Base-by-base conservation (phyloP, 148 eudicot genomes). In the Talinum fruticosum region DNA sequence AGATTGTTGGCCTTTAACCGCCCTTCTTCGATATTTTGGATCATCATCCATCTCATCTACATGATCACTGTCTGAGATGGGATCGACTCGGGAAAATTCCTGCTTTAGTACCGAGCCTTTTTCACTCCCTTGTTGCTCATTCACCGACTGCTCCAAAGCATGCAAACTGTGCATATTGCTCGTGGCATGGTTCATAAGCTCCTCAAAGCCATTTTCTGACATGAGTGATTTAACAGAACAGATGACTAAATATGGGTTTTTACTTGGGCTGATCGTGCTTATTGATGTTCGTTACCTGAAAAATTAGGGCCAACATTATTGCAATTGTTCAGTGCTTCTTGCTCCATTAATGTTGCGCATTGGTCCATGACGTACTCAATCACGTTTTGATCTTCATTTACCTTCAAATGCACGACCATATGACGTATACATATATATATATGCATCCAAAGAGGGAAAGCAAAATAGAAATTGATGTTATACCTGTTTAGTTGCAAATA, bases 401-500 rank as follows among this genome's bases (percentile, higher is more conserved):
- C 87, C 97, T 96, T 79, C 62, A 74, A 72, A 54, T 6, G 49
- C 24, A 24, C 61, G 13, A 66, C n/a, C n/a, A n/a, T n/a, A n/a
- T n/a, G n/a, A n/a, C n/a, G n/a, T n/a, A n/a, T n/a, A n/a, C n/a
- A n/a, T n/a, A n/a, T n/a, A n/a, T n/a, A n/a, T n/a, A n/a, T n/a
- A n/a, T n/a, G n/a, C n/a, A n/a, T n/a, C n/a, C n/a, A 69, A 21
- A 13, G 15, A 14, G 8, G 23, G 6, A n/a, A 18, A 44, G 19
- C 3, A 71, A 1, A 29, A 47, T 51, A 24, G 38, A 19, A 35
- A 37, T 47, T 19, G 59, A 35, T 33, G n/a, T 1, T 59, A 16
- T 88, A 93, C 99, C 83, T 93, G 96, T 87, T 93, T 89, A 47
- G 91, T 82, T 53, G 89, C 91, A 79, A 90, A 96, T 57, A 96